A percentile compares a stretch with the other conserved stretches of the same genome.
These are phyloP conservation scores for Venturia oleaginea DNA, from an alignment of 2,329 filamentous ascomycete genomes.

Conservation along the genomic window DNA sequence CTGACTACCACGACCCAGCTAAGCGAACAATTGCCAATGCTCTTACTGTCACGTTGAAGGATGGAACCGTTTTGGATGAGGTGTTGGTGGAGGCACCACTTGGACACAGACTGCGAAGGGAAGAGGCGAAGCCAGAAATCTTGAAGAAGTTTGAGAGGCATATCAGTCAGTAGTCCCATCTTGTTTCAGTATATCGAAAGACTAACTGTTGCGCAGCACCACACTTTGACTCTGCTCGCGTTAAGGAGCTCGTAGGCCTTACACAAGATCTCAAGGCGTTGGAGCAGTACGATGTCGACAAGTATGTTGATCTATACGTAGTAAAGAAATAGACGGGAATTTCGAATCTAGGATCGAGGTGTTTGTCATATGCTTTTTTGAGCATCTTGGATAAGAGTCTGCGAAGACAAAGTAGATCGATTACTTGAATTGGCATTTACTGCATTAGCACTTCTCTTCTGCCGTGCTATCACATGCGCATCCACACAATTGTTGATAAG, in stretches of 20 bases:
- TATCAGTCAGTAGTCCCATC: conserved; percentile 65
- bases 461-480: background rate
- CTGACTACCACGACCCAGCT: conserved; percentile 87
- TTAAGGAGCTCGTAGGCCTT: conserved; percentile 74
- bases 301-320: conserved; percentile 87
- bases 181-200: background rate
- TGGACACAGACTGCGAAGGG: conserved; percentile 79
- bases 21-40: conserved; percentile 97
- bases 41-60: conserved; percentile 86
- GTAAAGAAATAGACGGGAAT: background rate
- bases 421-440: background rate
- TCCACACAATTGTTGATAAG: too few relatives aligned
- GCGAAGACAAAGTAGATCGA: background rate
- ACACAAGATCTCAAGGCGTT: conserved; percentile 66
- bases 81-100: conserved; percentile 89
- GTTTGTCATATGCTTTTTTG: background rate
- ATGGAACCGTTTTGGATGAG: conserved; percentile 85
- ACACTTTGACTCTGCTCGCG: conserved; percentile 40
- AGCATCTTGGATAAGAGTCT: background rate
- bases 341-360: too few relatives aligned
- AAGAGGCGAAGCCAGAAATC: conserved; percentile 97
- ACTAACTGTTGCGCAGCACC: conserved; percentile 6
- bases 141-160: conserved; percentile 93
- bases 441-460: background rate
- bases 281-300: conserved; percentile 74